Conservation (phyloP, 2,329 filamentous ascomycete genomes). For the Penicillium sp. region DNA sequence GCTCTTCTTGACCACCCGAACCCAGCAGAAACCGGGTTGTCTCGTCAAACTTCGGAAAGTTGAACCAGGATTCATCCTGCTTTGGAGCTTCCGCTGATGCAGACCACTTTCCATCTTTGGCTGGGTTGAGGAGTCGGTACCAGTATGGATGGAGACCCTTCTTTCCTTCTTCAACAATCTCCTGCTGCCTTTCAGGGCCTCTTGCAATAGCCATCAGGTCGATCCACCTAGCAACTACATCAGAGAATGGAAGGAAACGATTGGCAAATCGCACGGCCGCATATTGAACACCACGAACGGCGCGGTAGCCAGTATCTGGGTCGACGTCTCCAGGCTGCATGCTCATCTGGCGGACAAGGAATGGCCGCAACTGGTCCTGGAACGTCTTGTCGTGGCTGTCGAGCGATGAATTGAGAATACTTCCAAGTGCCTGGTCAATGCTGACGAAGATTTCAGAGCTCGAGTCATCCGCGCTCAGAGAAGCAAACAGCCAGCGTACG, state of each 20-base stretch:
- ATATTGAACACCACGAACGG: constrained; percentile 74
- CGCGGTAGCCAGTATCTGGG: constrained; percentile 39
- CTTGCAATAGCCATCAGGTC: constrained; percentile 77
- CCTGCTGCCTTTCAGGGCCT: constrained; percentile 66
- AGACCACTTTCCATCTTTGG: constrained; percentile 45
- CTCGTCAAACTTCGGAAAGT: constrained; percentile 42
- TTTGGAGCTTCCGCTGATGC: constrained; percentile 54
- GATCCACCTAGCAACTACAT: constrained; percentile 81
- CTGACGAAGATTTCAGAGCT: constrained; percentile 75
- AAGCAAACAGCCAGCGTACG: constrained; percentile 78
- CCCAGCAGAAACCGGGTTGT: constrained; percentile 36
- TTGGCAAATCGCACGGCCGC: constrained; percentile 88
- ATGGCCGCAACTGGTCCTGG: constrained; percentile 49
- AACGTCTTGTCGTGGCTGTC: constrained; percentile 46
- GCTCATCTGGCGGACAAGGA: constrained; percentile 70
- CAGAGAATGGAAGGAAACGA: constrained; percentile 76
- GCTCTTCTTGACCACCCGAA: constrained; percentile 17
- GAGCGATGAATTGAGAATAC: constrained; percentile 64
- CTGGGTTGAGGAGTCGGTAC: constrained; percentile 63
- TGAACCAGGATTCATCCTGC: constrained; percentile 48
- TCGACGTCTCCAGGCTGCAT: constrained; percentile 46
- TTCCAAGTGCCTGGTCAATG: constrained; percentile 85
- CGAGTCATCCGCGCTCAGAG: constrained; percentile 76
- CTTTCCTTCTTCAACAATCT: constrained; percentile 85
- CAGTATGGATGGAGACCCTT: constrained; percentile 82